phyloP scores from a whole-genome alignment of 257 asterid species.

The Primulina huaijiensis region DNA sequence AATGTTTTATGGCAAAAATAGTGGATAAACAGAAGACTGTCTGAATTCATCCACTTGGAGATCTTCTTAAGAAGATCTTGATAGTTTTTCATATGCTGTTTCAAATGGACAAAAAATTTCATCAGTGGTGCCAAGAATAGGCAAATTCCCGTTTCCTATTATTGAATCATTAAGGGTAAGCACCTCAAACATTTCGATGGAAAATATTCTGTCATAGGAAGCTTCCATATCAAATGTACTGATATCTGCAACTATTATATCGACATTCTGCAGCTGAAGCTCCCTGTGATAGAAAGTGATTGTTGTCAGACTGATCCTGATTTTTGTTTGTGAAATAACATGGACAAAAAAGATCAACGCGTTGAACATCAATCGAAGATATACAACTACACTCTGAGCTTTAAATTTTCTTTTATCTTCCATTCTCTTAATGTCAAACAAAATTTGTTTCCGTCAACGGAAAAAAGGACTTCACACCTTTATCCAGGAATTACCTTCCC shows the following conservation, averaged over 20 bases:
- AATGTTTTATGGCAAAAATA: constrained; percentile 86
- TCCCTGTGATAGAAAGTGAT: constrained; percentile 38
- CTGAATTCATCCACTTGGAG: constrained; percentile 81
- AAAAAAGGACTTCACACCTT: neutral
- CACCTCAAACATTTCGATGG: constrained; percentile 96
- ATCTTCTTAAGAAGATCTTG: constrained; percentile 76
- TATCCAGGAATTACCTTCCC: neutral
- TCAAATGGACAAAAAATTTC: constrained; percentile 15
- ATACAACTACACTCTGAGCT: constrained; percentile 8
- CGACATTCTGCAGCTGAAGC: constrained; percentile 63
- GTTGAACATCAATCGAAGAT: constrained; percentile 1
- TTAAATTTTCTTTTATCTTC: constrained; percentile 2
- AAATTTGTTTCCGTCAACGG: neutral
- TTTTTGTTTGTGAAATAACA: neutral
- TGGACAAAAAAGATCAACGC: neutral
- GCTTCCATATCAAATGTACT: constrained; percentile 79
- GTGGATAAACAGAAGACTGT: constrained; percentile 70
- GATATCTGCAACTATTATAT: constrained; percentile 78
- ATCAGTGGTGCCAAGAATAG: constrained; percentile 1
- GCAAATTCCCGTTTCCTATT: neutral
- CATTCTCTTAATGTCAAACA: neutral
- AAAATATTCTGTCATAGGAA: constrained; percentile 76
- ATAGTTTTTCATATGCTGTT: constrained; percentile 92
- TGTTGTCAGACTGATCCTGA: constrained; percentile 5
- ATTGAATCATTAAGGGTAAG: neutral